Evolutionary conservation across 805 yeast genomes (phyloP).

Genomic region (Candida khao-thaluensis): DNA sequence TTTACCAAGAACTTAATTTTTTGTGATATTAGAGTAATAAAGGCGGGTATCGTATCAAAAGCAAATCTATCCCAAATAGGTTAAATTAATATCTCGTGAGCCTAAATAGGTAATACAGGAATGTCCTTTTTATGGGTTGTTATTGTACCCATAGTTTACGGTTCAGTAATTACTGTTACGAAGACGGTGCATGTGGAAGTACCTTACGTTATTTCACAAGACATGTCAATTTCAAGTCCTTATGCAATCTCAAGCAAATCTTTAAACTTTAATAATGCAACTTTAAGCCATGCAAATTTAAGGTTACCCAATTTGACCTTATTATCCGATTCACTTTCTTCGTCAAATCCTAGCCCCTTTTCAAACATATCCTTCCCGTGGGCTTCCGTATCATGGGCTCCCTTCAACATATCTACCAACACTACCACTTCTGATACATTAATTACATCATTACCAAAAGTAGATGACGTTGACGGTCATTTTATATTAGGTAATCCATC

Average conservation of each 20-base stretch:
- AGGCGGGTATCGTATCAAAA: too few relatives aligned
- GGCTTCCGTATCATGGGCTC: too few relatives aligned
- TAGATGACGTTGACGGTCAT: constrained; percentile 9
- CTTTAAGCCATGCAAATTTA: constrained; percentile 1
- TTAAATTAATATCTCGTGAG: constrained; percentile 1
- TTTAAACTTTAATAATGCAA: not conserved
- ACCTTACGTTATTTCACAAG: not conserved
- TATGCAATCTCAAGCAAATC: not conserved
- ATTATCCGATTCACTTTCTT: too few relatives aligned
- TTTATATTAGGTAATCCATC: constrained; percentile 8
- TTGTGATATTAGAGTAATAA: too few relatives aligned
- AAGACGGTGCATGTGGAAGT: constrained; percentile 6
- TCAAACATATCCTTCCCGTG: too few relatives aligned
- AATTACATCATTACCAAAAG: not conserved
- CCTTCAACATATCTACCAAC: too few relatives aligned
- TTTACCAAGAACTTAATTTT: too few relatives aligned
- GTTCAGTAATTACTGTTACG: constrained; percentile 4
- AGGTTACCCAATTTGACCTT: too few relatives aligned
- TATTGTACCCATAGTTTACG: constrained; percentile 1
- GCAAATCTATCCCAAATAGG: constrained; percentile 3
- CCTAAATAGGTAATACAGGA: constrained; percentile 3
- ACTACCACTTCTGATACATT: not conserved
- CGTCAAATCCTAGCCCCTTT: too few relatives aligned
- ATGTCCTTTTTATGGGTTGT: constrained; percentile 1
- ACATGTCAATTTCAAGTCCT: not conserved